These are phyloP conservation scores for Chloroidium sp. DNA, from an alignment of 163 green algal species.

Conservation along the genomic window DNA sequence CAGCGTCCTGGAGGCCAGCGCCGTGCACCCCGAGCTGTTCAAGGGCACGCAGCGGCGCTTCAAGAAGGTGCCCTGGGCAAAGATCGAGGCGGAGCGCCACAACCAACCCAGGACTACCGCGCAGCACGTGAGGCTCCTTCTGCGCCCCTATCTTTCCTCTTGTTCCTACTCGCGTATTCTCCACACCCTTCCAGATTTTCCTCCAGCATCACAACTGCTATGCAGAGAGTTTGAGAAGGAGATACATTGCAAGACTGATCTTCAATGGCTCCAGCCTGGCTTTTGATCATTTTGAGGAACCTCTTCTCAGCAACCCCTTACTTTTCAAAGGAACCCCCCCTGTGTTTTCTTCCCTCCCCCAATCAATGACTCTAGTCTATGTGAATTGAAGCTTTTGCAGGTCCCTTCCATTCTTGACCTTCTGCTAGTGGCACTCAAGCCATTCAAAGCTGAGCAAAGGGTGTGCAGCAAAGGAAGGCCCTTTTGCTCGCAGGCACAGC, in stretches of 20 bases:
- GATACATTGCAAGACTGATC: not conserved
- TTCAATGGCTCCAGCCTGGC: not conserved
- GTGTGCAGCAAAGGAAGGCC: not conserved
- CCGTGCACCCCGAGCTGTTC: constrained; percentile 74
- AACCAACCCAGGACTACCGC: constrained; percentile 57
- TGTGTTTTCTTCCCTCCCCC: no score
- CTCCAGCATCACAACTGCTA: not conserved
- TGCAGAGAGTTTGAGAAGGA: not conserved
- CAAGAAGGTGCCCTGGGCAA: constrained; percentile 43
- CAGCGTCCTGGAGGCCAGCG: constrained; percentile 28
- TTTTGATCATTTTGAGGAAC: no score
- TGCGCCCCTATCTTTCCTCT: not conserved
- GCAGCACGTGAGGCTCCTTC: constrained; percentile 26
- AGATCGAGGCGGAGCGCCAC: constrained; percentile 66
- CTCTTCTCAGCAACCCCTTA: no score
- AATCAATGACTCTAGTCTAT: not conserved
- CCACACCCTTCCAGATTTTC: not conserved
- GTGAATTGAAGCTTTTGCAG: not conserved
- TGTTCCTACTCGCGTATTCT: not conserved
- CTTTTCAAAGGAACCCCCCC: no score
- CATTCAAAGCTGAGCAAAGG: not conserved
- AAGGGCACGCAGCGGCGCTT: constrained; percentile 79
- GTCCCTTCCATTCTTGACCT: not conserved
- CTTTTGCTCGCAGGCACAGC: constrained; percentile 14
- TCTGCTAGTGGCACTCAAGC: no score